Conservation (phyloP, 176 grass and related monocot species). For the Alloteropsis semialata region DNA sequence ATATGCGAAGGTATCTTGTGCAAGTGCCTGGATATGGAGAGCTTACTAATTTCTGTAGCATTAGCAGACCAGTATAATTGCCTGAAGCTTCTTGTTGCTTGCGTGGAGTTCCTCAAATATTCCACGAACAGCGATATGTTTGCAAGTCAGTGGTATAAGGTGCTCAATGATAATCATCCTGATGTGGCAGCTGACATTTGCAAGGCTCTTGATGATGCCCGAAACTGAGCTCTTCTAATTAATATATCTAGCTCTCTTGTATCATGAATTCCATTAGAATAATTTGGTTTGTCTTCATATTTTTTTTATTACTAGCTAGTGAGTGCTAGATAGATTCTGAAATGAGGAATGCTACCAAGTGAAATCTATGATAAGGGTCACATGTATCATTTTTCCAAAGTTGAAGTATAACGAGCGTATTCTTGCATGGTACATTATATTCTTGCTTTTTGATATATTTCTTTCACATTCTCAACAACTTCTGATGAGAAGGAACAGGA, state of each 20-base stretch:
- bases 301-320: background rate
- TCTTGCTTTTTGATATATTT: no score
- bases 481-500: no score
- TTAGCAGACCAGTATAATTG: background rate
- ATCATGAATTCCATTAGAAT: background rate
- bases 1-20: constrained; percentile 1
- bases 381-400: no score
- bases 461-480: no score
- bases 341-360: no score
- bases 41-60: background rate
- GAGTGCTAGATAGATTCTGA: no score
- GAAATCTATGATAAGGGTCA: no score
- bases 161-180: background rate
- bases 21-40: background rate
- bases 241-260: background rate
- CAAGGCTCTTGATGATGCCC: background rate
- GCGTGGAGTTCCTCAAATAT: background rate
- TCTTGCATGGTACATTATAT: no score
- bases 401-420: no score
- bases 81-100: background rate
- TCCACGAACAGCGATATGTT: background rate
- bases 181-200: background rate
- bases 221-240: background rate
- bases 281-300: background rate
- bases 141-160: background rate